phyloP scores from a whole-genome alignment of 78 protist species.

The Blattamonas nauphoetae region DNA sequence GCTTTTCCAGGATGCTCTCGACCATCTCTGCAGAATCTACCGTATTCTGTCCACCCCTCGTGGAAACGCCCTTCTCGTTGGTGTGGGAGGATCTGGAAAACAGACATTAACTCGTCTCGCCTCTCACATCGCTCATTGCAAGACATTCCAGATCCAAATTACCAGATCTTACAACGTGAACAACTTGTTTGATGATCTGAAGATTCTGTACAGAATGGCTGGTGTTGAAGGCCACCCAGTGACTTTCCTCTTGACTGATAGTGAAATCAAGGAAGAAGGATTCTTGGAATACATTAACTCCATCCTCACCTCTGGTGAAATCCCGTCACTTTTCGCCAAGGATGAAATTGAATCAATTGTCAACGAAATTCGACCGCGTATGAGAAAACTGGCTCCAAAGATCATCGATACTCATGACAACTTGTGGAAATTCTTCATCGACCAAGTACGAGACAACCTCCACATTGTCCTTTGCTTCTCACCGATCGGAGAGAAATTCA shows the following conservation, averaged over 20 bases:
- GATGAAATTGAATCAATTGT: slow-evolving; percentile 66
- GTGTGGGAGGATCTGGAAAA: slow-evolving; percentile 77
- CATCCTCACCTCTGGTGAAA: slow-evolving; percentile 61
- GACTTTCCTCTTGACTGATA: slow-evolving; percentile 67
- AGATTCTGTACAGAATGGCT: slow-evolving; percentile 48
- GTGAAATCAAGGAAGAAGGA: slow-evolving; percentile 67
- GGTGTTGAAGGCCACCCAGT: slow-evolving; percentile 46
- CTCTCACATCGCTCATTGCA: slow-evolving; percentile 45
- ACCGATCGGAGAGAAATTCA: slow-evolving; percentile 74
- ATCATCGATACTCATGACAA: slow-evolving; percentile 45
- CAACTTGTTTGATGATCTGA: slow-evolving; percentile 67
- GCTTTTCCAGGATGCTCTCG: slow-evolving; percentile 62
- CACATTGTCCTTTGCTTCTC: slow-evolving; percentile 77
- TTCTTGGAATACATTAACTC: slow-evolving; percentile 76
- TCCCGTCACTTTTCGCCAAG: slow-evolving; percentile 57
- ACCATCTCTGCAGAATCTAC: slow-evolving; percentile 54
- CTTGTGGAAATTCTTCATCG: slow-evolving; percentile 59
- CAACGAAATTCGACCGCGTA: slow-evolving; percentile 36
- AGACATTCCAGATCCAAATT: slow-evolving; percentile 41
- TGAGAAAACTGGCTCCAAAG: slow-evolving; percentile 22
- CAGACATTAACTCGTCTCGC: slow-evolving; percentile 69
- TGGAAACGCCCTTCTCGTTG: slow-evolving; percentile 69
- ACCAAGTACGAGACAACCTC: slow-evolving; percentile 60
- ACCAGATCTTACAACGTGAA: slow-evolving; percentile 45
- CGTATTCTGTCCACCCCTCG: slow-evolving; percentile 48